phyloP scores from a whole-genome alignment of 1,284 basidiomycete genomes.

The Afroboletus lepidellus region DNA sequence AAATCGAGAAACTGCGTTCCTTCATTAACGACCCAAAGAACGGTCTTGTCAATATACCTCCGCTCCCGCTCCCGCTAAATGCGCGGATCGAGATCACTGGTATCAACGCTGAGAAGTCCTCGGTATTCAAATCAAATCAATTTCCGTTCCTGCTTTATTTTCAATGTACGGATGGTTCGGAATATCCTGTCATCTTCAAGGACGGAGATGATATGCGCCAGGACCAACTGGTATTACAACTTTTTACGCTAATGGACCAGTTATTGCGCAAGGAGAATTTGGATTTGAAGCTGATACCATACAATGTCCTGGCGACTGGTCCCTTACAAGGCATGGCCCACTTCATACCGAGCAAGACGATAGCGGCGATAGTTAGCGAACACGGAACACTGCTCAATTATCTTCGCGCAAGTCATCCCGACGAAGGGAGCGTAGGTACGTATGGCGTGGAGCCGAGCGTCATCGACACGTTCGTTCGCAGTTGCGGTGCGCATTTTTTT shows the following conservation, averaged over 20 bases:
- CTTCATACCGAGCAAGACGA: slow-evolving; percentile 93
- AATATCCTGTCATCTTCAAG: slow-evolving; percentile 97
- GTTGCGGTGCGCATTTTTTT: slow-evolving; percentile 75
- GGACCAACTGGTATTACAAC: slow-evolving; percentile 95
- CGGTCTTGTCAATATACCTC: slow-evolving; percentile 69
- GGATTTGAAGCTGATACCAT: slow-evolving; percentile 90
- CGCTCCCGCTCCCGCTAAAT: slow-evolving; percentile 88
- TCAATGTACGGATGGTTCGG: slow-evolving; percentile 70
- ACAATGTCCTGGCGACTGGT: slow-evolving; percentile 93
- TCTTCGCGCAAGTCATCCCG: slow-evolving; percentile 80
- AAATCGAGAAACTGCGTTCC: slow-evolving; percentile 90
- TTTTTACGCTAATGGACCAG: slow-evolving; percentile 97
- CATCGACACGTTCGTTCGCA: slow-evolving; percentile 94
- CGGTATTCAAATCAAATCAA: slow-evolving; percentile 97
- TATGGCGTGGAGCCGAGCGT: slow-evolving; percentile 90
- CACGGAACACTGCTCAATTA: slow-evolving; percentile 92
- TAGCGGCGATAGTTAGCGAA: slow-evolving; percentile 91
- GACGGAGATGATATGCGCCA: slow-evolving; percentile 98
- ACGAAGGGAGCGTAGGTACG: slow-evolving; percentile 89
- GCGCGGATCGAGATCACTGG: slow-evolving; percentile 81
- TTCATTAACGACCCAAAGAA: slow-evolving; percentile 86
- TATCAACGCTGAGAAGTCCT: slow-evolving; percentile 87
- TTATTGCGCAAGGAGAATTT: slow-evolving; percentile 93
- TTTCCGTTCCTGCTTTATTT: slow-evolving; percentile 92
- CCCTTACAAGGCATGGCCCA: slow-evolving; percentile 94